Percentiles rank a stretch among this genome's conserved stretches.
Conservation (phyloP, 352 stramenopile genomes). For the Achlya hypogyna region DNA sequence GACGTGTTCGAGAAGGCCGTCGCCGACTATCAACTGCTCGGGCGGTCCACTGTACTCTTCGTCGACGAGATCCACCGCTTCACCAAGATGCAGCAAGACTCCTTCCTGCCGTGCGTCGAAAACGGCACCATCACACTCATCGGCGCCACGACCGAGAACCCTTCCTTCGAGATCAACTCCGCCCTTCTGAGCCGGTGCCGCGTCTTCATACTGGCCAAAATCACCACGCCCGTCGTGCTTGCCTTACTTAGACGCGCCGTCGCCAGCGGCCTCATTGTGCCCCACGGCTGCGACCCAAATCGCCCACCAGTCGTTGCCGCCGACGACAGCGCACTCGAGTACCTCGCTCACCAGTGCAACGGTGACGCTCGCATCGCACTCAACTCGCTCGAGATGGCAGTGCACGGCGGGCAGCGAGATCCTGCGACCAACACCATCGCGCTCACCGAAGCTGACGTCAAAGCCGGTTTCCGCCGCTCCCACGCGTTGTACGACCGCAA, state of each 20-base stretch:
- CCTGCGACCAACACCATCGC: constrained; percentile 23
- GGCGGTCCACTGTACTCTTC: constrained; percentile 71
- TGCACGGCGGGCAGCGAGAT: constrained; percentile 33
- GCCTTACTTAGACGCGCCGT: constrained; percentile 51
- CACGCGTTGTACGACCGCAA: constrained; percentile 81
- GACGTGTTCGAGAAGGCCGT: constrained; percentile 63
- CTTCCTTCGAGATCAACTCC: constrained; percentile 84
- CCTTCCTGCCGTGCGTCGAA: constrained; percentile 77
- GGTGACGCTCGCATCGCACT: constrained; percentile 72
- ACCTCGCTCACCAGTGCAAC: constrained; percentile 60
- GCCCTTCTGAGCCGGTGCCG: constrained; percentile 67
- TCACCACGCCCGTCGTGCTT: constrained; percentile 48
- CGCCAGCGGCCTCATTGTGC: background rate
- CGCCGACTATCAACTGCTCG: constrained; percentile 50
- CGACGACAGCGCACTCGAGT: constrained; percentile 47
- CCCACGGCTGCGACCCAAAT: background rate
- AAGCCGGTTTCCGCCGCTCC: constrained; percentile 57
- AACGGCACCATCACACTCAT: constrained; percentile 80
- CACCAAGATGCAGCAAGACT: constrained; percentile 84
- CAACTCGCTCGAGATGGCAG: constrained; percentile 74
- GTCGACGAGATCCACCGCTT: constrained; percentile 85
- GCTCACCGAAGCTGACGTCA: constrained; percentile 52
- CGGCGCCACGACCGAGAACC: constrained; percentile 84
- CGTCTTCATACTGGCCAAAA: constrained; percentile 70
- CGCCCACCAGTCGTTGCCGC: constrained; percentile 27